Evolutionary conservation across 805 yeast species (phyloP), one percentile per base, ranked within the genome.

Genomic region (Ogataea trehaloabstinens): DNA sequence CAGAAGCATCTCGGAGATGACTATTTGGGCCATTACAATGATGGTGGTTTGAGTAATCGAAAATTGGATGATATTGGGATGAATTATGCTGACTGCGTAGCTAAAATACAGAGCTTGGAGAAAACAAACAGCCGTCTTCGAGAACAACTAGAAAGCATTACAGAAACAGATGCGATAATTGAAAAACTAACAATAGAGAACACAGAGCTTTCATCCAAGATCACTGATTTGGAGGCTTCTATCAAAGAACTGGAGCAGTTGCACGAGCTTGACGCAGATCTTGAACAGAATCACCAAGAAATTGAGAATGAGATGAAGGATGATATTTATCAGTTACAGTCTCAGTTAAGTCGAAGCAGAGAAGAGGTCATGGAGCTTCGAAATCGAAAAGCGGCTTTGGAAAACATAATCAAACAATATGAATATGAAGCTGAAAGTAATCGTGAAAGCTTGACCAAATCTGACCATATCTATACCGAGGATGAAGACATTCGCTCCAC

Each of bases 171-270:
- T 3, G 47, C 51, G 2, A 39, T 71, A 1, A 49, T 70, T 3
- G 66, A 63, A 4, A 56, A 48, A 8, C 51, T 72, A 17, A 66
- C 71, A 0, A 52, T 49, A 13, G 48, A 66, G 34, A 74, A 67
- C 44, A 42, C 52, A 2, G 56, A 51, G n/a, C 58, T 78, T 2
- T 46, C 44, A 6, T 53, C 52, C 3, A 58, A 66, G 30, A 56
- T 76, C 3, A 34, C 41, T 0, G 40, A 43, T 3, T 51, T 76
- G n/a, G 56, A 61, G 19, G 41, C 45, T 4, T 66, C 73, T 2
- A 52, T 80, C 0, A 51, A 59, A 1, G 80, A 75, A 17, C 53
- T 76, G 17, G 73, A 70, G 28, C 79, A 75, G 40, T 47, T 80
- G 22, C 73, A 71, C 39, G 68, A 66, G 21, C 52, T 80, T 11